phyloP scores from a whole-genome alignment of 2,329 filamentous ascomycete species.

The Penicillium sp. region DNA sequence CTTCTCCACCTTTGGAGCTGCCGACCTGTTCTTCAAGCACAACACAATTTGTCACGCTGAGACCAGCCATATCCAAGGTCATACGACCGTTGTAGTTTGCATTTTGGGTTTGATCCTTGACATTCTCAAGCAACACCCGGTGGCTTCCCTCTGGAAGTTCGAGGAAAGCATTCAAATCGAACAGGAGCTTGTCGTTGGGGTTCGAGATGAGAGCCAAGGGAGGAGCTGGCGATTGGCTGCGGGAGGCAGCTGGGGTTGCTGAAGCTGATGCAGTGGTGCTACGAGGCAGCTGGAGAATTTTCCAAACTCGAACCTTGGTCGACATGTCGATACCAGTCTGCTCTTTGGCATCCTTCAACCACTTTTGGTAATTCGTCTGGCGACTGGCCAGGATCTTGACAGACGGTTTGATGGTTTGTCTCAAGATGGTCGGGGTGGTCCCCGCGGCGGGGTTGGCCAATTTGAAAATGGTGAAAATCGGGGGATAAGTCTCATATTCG shows the following conservation, averaged over 20 bases:
- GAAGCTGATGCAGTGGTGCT: constrained; percentile 46
- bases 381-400: constrained; percentile 69
- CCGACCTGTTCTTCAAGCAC: constrained; percentile 79
- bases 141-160: constrained; percentile 63
- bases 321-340: constrained; percentile 65
- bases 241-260: constrained; percentile 46
- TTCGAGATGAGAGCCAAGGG: constrained; percentile 43
- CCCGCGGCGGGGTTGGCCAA: constrained; percentile 61
- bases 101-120: constrained; percentile 70
- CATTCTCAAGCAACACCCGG: constrained; percentile 61
- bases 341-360: constrained; percentile 71
- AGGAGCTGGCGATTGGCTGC: constrained; percentile 47
- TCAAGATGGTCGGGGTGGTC: constrained; percentile 60
- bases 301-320: constrained; percentile 77
- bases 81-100: constrained; percentile 73
- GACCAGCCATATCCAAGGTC: constrained; percentile 63
- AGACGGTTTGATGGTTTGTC: constrained; percentile 62
- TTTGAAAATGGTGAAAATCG: constrained; percentile 80
- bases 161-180: constrained; percentile 64
- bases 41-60: constrained; percentile 72
- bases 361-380: constrained; percentile 68
- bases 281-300: constrained; percentile 52
- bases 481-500: constrained; percentile 79
- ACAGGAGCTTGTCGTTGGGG: constrained; percentile 52
- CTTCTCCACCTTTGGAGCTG: constrained; percentile 53